phyloP scores from a whole-genome alignment of 2,329 filamentous ascomycete genomes.

The Phialophora chinensis region DNA sequence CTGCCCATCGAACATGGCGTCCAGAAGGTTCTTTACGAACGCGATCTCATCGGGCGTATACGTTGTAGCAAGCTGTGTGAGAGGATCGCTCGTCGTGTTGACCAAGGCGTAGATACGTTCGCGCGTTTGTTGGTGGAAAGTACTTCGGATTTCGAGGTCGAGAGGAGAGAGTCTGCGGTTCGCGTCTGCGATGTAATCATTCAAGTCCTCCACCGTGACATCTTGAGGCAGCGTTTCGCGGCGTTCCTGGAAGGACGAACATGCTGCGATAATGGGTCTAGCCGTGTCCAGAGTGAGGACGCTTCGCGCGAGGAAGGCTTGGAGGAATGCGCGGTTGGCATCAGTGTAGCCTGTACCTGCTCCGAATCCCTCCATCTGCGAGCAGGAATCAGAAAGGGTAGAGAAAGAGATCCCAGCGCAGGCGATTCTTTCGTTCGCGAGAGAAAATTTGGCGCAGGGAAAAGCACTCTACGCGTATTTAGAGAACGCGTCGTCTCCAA shows the following conservation, averaged over 20 bases:
- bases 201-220: conserved; percentile 71
- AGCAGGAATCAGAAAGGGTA: neutral
- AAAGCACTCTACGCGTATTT: neutral
- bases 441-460: neutral
- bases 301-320: conserved; percentile 81
- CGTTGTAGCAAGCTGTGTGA: conserved; percentile 85
- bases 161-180: conserved; percentile 77
- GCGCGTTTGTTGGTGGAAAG: conserved; percentile 69
- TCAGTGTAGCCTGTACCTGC: conserved; percentile 57
- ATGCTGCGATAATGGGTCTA: conserved; percentile 74
- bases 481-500: conserved; percentile 15
- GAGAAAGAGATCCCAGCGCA: neutral
- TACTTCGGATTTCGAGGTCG: conserved; percentile 84
- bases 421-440: neutral
- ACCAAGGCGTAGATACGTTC: conserved; percentile 80
- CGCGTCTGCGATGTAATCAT: conserved; percentile 70
- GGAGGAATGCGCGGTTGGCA: conserved; percentile 84
- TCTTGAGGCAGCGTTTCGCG: conserved; percentile 62
- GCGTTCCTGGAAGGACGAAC: conserved; percentile 66
- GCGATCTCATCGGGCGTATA: conserved; percentile 83
- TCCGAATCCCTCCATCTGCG: conserved; percentile 20
- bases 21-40: conserved; percentile 85
- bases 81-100: conserved; percentile 82
- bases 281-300: conserved; percentile 77
- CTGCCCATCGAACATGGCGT: conserved; percentile 83